Evolutionary conservation across 2,329 filamentous ascomycete species (phyloP), one percentile per base, ranked within the genome.

Genomic region (Fusarium papillatum): DNA sequence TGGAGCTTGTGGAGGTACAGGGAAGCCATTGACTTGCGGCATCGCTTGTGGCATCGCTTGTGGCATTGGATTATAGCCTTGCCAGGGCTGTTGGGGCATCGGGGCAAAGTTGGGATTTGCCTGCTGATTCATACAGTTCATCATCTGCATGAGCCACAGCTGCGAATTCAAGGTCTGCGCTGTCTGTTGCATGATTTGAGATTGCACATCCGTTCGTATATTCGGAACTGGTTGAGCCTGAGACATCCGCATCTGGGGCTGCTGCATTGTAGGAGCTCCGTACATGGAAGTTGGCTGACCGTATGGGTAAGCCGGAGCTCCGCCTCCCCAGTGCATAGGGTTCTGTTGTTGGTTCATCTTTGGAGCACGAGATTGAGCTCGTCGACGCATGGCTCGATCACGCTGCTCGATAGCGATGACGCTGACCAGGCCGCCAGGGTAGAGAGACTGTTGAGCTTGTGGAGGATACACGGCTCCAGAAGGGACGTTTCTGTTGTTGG

Each of bases 391-490:
- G 11, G 74, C 74, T 17, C 74, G 72, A 8, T 75, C 69, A 11
- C 74, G 69, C 31, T 76, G 74, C 13, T 76, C 71, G 1, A 31
- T 68, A 2, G 74, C 74, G 7, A 76, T 76, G 2, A 77, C 60
- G 1, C 74, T 39, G 36, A 76, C 61, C 13, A 76, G 29, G 10
- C 74, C 74, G 5, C 74, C 74, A 0, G 60, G 67, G 36, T 76
- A 77, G 41, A 75, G 62, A 3, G 62, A 69, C 38, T 73, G 71
- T 10, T 66, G 68, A 9, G 36, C 22, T 29, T 61, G 59, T 8
- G 59, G 38, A 16, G 36, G 34, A 19, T 29, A 61, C 7, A 61
- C 36, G 24, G 24, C 59, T 29, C 59, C 59, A 7, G 55, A 55
- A 26, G 63, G 24, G 36, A 43, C 34, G 24, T 31, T 46, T 22